Evolutionary conservation across 129 eudicot genomes (phyloP), one percentile per base, ranked within the genome.

Genomic region (Chrysanthemum lavandulifolium): DNA sequence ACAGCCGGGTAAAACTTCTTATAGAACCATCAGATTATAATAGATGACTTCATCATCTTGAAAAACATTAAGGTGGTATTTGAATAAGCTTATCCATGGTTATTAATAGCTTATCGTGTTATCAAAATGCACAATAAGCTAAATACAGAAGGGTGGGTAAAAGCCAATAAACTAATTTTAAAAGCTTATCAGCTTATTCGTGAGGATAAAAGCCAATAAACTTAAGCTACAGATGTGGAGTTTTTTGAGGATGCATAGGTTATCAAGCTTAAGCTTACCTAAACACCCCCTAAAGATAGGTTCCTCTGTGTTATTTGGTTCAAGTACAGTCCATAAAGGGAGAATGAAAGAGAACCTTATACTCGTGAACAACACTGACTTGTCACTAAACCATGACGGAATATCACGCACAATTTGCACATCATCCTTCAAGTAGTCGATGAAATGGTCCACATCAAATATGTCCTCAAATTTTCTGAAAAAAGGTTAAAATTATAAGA

Each of bases 391-490:
- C 99, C 99, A 94, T 45, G 93, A 88, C 53, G 99, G 99, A 67
- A 94, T 94, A 80, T 94, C 99, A 33, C 99, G 95, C 61, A 90
- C 97, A 71, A 94, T 94, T 66, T 78, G 89, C 61, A 94, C 97
- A 78, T 94, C 99, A 68, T 94, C 87, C 84, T 94, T 94, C 80
- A 94, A 83, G 86, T 94, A 94, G 82, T 94, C 97, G 70, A 94
- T 90, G 77, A 94, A 94, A 85, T 94, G 99, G 77, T 94, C 96
- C 15, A 90, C 99, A 66, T 94, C 99, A 83, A 94, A 94, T 77
- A 94, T 90, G 79, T 94, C 98, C 93, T 94, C 96, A 61, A 94
- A 93, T 75, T 93, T 93, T 86, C 98, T 93, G 94, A 79, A 45
- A 19, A 58, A 6, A 19, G 5, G 61, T 67, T 71, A 67, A 78